A percentile compares a stretch with the other conserved stretches of the same genome.
Conservation (phyloP, 2,329 filamentous ascomycete species). For the Grosmannia penicillata region DNA sequence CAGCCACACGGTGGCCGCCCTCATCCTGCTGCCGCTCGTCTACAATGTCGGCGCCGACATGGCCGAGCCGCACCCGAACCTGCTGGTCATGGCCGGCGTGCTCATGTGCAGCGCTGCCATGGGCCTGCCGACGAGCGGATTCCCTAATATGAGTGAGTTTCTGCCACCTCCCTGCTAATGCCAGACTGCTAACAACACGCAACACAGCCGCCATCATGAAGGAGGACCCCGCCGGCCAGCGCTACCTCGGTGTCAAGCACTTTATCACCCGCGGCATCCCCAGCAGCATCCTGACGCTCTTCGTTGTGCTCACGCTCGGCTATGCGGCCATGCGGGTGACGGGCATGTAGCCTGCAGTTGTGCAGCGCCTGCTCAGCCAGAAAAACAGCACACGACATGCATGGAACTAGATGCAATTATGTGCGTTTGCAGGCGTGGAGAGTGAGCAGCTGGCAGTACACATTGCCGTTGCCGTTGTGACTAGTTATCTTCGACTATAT, state of each 20-base stretch:
- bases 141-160: slow-evolving; percentile 96
- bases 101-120: slow-evolving; percentile 98
- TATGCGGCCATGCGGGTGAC: slow-evolving; percentile 73
- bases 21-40: slow-evolving; percentile 88
- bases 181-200: too few relatives aligned
- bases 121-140: slow-evolving; percentile 88
- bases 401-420: too few relatives aligned
- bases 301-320: slow-evolving; percentile 74
- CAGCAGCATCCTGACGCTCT: slow-evolving; percentile 65
- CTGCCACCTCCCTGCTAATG: too few relatives aligned
- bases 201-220: slow-evolving; percentile 98
- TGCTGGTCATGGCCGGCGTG: slow-evolving; percentile 88
- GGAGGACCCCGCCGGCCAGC: slow-evolving; percentile 83
- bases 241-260: slow-evolving; percentile 84
- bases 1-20: slow-evolving; percentile 86
- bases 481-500: too few relatives aligned
- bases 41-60: slow-evolving; percentile 72
- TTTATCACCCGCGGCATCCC: slow-evolving; percentile 92
- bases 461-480: too few relatives aligned
- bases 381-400: background rate
- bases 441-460: too few relatives aligned
- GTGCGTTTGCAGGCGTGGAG: too few relatives aligned
- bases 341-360: too few relatives aligned
- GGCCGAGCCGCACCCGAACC: slow-evolving; percentile 81
- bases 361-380: background rate